Evolutionary conservation across 768 basidiomycete species (phyloP).

Genomic region (Dioszegia hungarica): DNA sequence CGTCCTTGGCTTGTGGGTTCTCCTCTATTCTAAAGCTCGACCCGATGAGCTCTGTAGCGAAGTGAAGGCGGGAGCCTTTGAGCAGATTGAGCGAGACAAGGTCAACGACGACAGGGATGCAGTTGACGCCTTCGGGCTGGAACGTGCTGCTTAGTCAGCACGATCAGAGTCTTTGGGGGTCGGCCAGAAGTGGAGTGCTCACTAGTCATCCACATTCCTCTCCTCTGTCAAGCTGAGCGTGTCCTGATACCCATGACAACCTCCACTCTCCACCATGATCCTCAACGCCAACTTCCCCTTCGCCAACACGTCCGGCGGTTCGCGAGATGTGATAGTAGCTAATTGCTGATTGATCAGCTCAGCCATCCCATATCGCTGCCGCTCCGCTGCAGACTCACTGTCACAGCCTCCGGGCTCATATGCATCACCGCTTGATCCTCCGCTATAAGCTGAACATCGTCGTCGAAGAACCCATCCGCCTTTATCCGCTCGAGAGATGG

Average conservation of each 20-base stretch:
- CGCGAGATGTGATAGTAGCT: conserved; percentile 60
- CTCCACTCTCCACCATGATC: conserved; percentile 84
- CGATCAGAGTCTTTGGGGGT: not conserved
- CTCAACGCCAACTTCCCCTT: conserved; percentile 61
- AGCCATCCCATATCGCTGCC: not conserved
- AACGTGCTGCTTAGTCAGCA: conserved; percentile 42
- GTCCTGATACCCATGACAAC: conserved; percentile 97
- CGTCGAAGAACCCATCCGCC: conserved; percentile 42
- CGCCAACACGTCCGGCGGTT: conserved; percentile 54
- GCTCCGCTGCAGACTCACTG: conserved; percentile 20
- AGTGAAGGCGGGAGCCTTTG: conserved; percentile 80
- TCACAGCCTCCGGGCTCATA: conserved; percentile 38
- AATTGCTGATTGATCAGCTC: conserved; percentile 62
- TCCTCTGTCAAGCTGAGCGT: conserved; percentile 73
- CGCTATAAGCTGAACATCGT: conserved; percentile 36
- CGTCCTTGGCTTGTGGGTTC: conserved; percentile 82
- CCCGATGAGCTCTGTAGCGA: conserved; percentile 89
- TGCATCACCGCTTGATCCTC: conserved; percentile 29
- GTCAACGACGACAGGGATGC: conserved; percentile 64
- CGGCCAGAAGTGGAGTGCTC: conserved; percentile 47
- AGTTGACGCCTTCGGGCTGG: conserved; percentile 33
- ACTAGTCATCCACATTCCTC: conserved; percentile 77
- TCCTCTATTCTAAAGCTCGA: conserved; percentile 75
- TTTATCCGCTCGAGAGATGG: conserved; percentile 40
- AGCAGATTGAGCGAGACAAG: conserved; percentile 75